Conservation (phyloP, 768 basidiomycete species). For the Termitomyces titanicus region DNA sequence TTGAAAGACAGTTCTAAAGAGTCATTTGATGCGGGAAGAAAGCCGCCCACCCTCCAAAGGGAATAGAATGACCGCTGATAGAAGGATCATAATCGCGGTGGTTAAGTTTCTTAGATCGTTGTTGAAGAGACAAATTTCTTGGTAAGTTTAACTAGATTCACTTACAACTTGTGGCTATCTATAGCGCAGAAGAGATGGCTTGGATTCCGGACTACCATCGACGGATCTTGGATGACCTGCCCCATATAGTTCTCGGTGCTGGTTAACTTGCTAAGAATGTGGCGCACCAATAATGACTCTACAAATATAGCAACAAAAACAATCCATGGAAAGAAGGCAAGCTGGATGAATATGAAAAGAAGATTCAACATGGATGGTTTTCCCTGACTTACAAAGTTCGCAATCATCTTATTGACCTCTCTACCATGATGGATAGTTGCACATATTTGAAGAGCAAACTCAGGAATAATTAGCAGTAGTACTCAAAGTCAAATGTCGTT, state of each 20-base stretch:
- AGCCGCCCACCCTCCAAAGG: background rate
- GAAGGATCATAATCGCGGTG: background rate
- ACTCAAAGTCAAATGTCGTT: background rate
- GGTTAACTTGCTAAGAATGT: background rate
- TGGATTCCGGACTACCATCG: background rate
- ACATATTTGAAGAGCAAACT: constrained; percentile 3
- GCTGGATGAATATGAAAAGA: background rate
- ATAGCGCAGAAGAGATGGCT: constrained; percentile 1
- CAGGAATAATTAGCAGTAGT: background rate
- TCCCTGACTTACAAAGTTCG: background rate
- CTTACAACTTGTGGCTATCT: background rate
- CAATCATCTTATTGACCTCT: background rate
- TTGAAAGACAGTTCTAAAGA: background rate
- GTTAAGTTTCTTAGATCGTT: background rate
- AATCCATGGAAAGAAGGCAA: constrained; percentile 1
- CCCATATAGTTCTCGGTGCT: background rate
- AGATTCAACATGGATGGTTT: background rate
- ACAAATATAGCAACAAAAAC: background rate
- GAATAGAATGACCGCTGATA: background rate
- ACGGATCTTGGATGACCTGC: background rate
- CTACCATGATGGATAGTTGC: background rate
- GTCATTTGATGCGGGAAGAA: too few species aligned
- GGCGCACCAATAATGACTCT: background rate
- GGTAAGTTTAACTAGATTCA: background rate
- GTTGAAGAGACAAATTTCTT: background rate